Percentiles rank a stretch among this genome's conserved stretches.
Evolutionary conservation across 148 eudicot genomes (phyloP).

Genomic region (Dysphania ambrosioides): DNA sequence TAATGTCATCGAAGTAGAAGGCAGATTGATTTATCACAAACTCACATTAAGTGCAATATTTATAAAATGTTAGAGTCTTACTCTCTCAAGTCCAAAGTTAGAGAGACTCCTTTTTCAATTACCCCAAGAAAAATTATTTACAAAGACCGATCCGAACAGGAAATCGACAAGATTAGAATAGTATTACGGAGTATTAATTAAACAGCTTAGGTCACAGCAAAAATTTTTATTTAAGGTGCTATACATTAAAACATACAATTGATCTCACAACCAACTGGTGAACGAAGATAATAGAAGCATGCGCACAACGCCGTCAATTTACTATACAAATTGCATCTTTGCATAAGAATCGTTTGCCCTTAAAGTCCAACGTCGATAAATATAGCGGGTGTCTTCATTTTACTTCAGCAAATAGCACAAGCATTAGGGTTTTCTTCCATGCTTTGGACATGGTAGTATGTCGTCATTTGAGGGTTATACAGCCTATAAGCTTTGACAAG

Average conservation of each 20-base stretch:
- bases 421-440: slow-evolving; percentile 81
- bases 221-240: neutral
- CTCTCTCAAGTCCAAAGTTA: too few relatives aligned
- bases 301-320: neutral
- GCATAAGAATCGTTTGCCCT: neutral
- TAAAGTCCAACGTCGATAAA: neutral
- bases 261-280: neutral
- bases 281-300: neutral
- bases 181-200: slow-evolving; percentile 1
- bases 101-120: neutral
- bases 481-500: slow-evolving; percentile 44
- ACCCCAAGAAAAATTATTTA: neutral
- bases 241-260: slow-evolving; percentile 5
- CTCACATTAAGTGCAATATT: neutral
- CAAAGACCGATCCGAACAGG: neutral
- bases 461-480: slow-evolving; percentile 40
- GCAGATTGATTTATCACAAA: neutral
- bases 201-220: neutral
- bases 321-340: slow-evolving; percentile 6
- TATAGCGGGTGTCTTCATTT: neutral
- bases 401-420: slow-evolving; percentile 50
- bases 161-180: neutral
- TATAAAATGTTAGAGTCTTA: too few relatives aligned
- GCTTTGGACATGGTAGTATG: slow-evolving; percentile 49
- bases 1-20: neutral